Evolutionary conservation across 345 rosid species (phyloP).

Genomic region (Gossypium anomalum): DNA sequence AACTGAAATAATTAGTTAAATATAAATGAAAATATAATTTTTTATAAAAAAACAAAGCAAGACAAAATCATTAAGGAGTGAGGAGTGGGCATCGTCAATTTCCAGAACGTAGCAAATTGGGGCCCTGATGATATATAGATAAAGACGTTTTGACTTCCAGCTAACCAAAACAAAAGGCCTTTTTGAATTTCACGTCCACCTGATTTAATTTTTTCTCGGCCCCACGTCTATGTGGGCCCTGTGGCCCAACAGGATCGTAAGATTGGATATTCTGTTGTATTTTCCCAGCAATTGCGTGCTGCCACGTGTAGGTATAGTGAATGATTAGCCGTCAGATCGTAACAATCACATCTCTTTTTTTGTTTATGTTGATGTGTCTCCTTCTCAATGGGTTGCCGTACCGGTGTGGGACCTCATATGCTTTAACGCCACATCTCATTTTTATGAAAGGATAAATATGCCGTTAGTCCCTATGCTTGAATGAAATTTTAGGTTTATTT

Average conservation of each 20-base stretch:
- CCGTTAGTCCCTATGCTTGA: too few species aligned
- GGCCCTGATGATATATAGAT: background rate
- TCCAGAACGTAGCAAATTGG: background rate
- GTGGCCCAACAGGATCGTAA: background rate
- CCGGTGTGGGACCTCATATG: background rate
- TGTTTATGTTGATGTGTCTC: background rate
- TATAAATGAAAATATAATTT: too few species aligned
- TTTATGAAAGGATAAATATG: too few species aligned
- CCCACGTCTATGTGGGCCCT: background rate
- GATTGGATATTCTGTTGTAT: background rate
- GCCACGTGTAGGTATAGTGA: background rate
- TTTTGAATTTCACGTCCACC: constrained; percentile 2
- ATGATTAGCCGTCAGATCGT: background rate
- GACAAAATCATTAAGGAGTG: background rate
- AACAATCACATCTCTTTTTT: background rate
- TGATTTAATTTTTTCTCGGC: background rate
- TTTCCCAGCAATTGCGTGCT: background rate
- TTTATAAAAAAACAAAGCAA: too few species aligned
- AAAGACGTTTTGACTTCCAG: background rate
- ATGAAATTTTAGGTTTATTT: too few species aligned
- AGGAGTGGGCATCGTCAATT: background rate
- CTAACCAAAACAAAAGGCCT: background rate
- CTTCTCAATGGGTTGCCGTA: background rate
- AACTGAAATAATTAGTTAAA: too few species aligned
- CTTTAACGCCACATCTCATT: background rate